These are phyloP conservation scores for Trichocladium antarcticum DNA, from an alignment of 495 filamentous ascomycete species.

Conservation along the genomic window DNA sequence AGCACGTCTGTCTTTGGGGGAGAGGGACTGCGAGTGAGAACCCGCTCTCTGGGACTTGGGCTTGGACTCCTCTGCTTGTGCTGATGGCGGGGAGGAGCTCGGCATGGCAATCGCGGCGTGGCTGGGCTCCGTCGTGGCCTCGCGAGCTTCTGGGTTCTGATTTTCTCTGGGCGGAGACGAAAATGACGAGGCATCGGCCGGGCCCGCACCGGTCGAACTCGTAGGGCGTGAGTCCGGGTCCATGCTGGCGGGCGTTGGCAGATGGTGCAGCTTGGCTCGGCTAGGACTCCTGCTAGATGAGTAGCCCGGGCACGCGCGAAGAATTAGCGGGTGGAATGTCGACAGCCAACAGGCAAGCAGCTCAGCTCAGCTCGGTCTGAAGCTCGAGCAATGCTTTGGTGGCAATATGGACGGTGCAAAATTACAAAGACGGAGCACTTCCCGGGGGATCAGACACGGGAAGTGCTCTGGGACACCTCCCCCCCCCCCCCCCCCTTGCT, in stretches of 20 bases:
- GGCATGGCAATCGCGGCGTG: background rate
- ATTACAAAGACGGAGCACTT: background rate
- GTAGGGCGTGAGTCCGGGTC: slow-evolving; percentile 3
- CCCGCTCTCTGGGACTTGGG: slow-evolving; percentile 9
- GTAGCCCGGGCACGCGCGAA: background rate
- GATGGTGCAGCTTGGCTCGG: too few relatives aligned
- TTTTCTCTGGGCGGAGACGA: background rate
- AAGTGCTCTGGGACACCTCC: background rate
- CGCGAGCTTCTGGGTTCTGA: background rate
- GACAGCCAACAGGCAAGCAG: background rate
- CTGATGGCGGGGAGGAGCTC: background rate
- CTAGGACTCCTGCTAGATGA: background rate
- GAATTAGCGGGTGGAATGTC: background rate
- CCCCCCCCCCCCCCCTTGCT: too few relatives aligned
- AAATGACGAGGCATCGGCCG: background rate
- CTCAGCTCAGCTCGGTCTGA: too few relatives aligned
- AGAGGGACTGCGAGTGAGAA: slow-evolving; percentile 17
- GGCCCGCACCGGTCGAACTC: background rate
- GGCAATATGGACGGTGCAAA: background rate
- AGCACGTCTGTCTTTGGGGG: slow-evolving; percentile 43
- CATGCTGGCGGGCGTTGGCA: slow-evolving; percentile 5
- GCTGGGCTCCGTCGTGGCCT: background rate
- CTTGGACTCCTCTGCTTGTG: slow-evolving; percentile 5
- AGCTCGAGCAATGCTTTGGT: background rate
- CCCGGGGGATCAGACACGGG: background rate